Evolutionary conservation across 257 asterid genomes (phyloP).

Genomic region (Echium plantagineum): DNA sequence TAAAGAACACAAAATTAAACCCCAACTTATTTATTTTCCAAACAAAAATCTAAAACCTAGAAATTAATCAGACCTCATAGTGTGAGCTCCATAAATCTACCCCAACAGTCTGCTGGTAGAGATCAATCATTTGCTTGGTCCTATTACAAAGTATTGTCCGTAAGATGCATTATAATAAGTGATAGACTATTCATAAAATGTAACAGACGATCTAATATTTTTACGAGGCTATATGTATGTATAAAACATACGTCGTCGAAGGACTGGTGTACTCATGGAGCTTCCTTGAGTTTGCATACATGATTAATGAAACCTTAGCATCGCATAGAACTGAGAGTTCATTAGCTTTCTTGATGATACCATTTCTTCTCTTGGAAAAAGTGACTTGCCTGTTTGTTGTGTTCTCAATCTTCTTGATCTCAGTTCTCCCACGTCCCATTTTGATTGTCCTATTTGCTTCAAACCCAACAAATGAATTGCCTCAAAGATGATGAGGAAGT

Average conservation of each 20-base stretch:
- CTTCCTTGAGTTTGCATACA: slow-evolving; percentile 34
- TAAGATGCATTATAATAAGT: too few species aligned
- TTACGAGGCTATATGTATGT: too few species aligned
- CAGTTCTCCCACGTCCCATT: slow-evolving; percentile 37
- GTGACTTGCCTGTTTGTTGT: slow-evolving; percentile 40
- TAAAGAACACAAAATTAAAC: too few species aligned
- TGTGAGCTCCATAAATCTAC: slow-evolving; percentile 53
- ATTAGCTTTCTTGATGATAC: slow-evolving; percentile 48
- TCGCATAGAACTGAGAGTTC: slow-evolving; percentile 45
- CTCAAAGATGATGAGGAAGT: background rate
- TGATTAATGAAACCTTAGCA: slow-evolving; percentile 48
- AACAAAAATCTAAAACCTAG: background rate
- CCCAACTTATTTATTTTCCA: background rate
- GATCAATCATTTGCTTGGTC: slow-evolving; percentile 36
- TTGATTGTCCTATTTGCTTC: background rate
- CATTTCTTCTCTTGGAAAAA: slow-evolving; percentile 46
- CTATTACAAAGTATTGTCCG: too few species aligned
- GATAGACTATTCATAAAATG: too few species aligned
- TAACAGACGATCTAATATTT: too few species aligned
- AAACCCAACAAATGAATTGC: background rate
- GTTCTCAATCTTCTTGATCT: slow-evolving; percentile 43
- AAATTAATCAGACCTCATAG: slow-evolving; percentile 22
- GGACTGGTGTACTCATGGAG: slow-evolving; percentile 43
- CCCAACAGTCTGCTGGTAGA: slow-evolving; percentile 34
- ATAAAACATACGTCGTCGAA: slow-evolving; percentile 26